phyloP scores from a whole-genome alignment of 2,329 filamentous ascomycete species.

The Calonectria fujianensis region DNA sequence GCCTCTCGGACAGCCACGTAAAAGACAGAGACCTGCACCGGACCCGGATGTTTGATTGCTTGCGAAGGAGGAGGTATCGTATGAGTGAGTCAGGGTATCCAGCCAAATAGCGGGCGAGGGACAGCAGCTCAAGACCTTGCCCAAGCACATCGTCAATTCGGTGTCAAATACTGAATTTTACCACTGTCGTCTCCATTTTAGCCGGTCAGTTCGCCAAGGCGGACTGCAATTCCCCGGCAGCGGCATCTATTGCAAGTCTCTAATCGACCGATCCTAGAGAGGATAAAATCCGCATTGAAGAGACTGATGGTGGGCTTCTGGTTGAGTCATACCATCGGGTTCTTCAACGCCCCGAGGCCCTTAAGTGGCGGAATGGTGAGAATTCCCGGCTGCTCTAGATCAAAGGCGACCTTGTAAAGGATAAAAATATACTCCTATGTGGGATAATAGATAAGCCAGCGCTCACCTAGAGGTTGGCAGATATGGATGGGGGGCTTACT shows the following conservation, averaged over 20 bases:
- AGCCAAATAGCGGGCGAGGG: background rate
- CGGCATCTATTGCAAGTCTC: background rate
- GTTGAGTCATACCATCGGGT: slow-evolving; percentile 61
- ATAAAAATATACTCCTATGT: slow-evolving; percentile 66
- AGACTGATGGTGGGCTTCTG: slow-evolving; percentile 59
- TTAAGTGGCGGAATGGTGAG: slow-evolving; percentile 32
- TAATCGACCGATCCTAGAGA: slow-evolving; percentile 54
- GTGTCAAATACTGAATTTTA: background rate
- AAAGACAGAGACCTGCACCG: background rate
- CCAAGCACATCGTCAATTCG: background rate
- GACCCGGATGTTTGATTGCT: background rate
- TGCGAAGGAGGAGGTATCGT: background rate
- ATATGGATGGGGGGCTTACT: slow-evolving; percentile 44
- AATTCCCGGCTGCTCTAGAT: slow-evolving; percentile 60
- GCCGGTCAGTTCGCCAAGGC: background rate
- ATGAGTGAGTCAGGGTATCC: background rate
- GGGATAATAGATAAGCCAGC: slow-evolving; percentile 61
- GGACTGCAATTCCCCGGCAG: background rate
- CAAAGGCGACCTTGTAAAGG: slow-evolving; percentile 63
- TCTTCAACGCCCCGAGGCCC: slow-evolving; percentile 53
- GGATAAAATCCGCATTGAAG: slow-evolving; percentile 61
- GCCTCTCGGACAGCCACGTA: background rate
- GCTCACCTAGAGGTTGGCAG: background rate
- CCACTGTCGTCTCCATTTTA: background rate
- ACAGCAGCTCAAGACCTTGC: too few relatives aligned